phyloP scores from a whole-genome alignment of 2,329 filamentous ascomycete species.

The Cercospora sojina region DNA sequence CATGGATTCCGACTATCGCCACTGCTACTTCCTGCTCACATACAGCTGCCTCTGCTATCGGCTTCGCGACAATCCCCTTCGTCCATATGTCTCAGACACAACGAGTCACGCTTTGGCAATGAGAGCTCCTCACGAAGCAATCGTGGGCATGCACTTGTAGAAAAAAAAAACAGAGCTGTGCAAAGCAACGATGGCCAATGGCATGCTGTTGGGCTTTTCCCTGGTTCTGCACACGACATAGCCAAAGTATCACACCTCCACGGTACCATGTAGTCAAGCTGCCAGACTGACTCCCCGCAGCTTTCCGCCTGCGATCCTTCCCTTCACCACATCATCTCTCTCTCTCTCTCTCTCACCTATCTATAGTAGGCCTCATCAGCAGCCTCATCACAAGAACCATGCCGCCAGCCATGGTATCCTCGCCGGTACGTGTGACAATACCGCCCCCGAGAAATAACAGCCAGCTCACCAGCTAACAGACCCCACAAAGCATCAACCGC shows the following conservation, averaged over 20 bases:
- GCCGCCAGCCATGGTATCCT: not conserved
- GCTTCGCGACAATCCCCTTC: too few relatives aligned
- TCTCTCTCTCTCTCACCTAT: not conserved
- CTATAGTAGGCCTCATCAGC: not conserved
- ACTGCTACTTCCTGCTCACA: too few relatives aligned
- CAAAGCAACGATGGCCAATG: not conserved
- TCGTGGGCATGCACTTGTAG: not conserved
- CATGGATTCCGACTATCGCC: too few relatives aligned
- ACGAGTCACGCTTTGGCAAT: too few relatives aligned
- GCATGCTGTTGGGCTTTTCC: not conserved
- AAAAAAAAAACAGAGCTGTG: not conserved
- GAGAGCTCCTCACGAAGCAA: not conserved
- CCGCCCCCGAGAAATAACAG: too few relatives aligned
- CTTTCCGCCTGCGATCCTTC: not conserved
- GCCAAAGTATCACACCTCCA: not conserved
- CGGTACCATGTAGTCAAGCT: not conserved
- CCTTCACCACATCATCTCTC: too few relatives aligned
- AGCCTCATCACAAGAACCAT: not conserved
- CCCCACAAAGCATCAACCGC: too few relatives aligned
- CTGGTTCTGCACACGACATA: not conserved
- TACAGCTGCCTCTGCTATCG: too few relatives aligned
- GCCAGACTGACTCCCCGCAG: not conserved
- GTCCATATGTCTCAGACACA: too few relatives aligned
- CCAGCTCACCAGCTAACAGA: too few relatives aligned
- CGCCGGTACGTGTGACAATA: too few relatives aligned